phyloP scores from a whole-genome alignment of 352 stramenopile species.

The Pythium volutum region DNA sequence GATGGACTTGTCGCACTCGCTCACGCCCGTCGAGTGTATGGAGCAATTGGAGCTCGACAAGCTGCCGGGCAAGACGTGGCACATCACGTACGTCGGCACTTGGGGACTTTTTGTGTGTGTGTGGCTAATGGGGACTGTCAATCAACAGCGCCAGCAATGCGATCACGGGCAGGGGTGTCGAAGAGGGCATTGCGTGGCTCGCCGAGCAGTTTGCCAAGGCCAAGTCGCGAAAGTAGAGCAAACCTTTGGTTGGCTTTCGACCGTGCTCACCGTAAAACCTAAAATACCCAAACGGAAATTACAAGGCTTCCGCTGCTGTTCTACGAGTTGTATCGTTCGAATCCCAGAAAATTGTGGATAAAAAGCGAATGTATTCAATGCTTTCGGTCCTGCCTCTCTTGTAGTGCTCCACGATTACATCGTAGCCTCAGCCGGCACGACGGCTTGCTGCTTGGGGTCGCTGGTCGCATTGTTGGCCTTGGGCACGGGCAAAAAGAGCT shows the following conservation, averaged over 20 bases:
- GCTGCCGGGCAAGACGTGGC: constrained; percentile 76
- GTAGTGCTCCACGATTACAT: constrained; percentile 6
- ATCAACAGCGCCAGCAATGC: constrained; percentile 71
- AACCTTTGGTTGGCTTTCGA: background rate
- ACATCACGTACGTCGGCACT: constrained; percentile 63
- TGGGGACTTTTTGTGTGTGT: background rate
- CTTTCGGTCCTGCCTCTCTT: no score
- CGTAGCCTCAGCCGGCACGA: constrained; percentile 4
- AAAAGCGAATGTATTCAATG: background rate
- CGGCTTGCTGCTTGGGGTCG: constrained; percentile 41
- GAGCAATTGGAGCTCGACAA: constrained; percentile 76
- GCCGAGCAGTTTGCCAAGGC: constrained; percentile 66
- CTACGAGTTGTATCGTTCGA: background rate
- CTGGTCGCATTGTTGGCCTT: constrained; percentile 71
- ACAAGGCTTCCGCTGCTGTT: background rate
- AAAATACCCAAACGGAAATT: background rate
- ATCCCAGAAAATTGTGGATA: no score
- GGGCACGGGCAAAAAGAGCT: constrained; percentile 94
- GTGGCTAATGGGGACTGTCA: background rate
- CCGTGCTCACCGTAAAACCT: no score
- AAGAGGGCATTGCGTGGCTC: constrained; percentile 83
- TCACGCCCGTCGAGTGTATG: constrained; percentile 82
- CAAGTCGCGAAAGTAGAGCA: constrained; percentile 49
- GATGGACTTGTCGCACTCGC: constrained; percentile 70
- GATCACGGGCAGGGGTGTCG: constrained; percentile 68